Conservation (phyloP, 306 rosid species). For the Alnus rubra region DNA sequence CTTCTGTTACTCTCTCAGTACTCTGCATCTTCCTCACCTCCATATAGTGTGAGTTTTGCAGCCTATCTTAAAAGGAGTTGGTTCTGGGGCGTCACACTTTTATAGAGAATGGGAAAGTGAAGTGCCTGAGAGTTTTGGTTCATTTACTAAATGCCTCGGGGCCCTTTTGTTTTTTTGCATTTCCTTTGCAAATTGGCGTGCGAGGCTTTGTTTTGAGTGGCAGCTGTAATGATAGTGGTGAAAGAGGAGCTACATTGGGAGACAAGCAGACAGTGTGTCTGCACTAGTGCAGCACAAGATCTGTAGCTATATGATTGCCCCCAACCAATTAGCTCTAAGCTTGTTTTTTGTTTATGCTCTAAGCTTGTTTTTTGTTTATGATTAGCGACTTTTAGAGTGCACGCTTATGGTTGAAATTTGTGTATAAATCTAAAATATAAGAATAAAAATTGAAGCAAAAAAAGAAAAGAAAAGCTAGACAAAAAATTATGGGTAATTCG, state of each 20-base stretch:
- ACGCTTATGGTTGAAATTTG: not conserved
- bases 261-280: slow-evolving; percentile 69
- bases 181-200: slow-evolving; percentile 25
- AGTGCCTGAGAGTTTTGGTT: not conserved
- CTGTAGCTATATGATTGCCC: slow-evolving; percentile 39
- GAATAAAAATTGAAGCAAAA: no score
- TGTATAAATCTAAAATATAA: no score
- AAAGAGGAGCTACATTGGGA: slow-evolving; percentile 47
- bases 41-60: slow-evolving; percentile 34
- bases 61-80: not conserved
- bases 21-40: slow-evolving; percentile 45
- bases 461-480: no score
- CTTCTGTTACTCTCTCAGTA: slow-evolving; percentile 45
- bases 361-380: slow-evolving; percentile 5
- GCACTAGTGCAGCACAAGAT: slow-evolving; percentile 38
- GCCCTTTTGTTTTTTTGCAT: not conserved
- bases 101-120: not conserved
- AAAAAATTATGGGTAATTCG: no score
- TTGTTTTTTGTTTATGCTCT: slow-evolving; percentile 4
- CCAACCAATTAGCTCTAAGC: slow-evolving; percentile 32
- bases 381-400: slow-evolving; percentile 37
- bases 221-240: slow-evolving; percentile 56
- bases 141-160: no score
- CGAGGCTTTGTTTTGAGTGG: slow-evolving; percentile 36
- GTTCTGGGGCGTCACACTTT: not conserved